These are phyloP conservation scores for Camellia sinensis DNA, from an alignment of 148 eudicot species.

Conservation along the genomic window DNA sequence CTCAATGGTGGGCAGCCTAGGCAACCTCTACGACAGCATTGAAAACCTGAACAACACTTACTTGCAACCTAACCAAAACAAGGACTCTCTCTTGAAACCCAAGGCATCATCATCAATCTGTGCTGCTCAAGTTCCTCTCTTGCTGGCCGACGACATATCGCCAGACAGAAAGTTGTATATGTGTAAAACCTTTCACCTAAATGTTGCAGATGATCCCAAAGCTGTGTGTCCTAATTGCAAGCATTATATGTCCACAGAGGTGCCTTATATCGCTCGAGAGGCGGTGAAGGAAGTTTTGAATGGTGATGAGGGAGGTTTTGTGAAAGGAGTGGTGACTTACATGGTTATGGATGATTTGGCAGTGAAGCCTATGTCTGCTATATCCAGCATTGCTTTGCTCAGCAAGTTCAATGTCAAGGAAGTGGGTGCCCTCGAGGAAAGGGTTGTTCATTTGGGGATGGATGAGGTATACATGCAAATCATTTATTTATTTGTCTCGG, in stretches of 20 bases:
- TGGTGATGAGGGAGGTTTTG: slow-evolving; percentile 8
- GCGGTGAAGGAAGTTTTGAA: not conserved
- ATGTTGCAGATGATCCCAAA: not conserved
- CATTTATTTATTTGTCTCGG: too few species aligned
- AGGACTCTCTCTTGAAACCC: not conserved
- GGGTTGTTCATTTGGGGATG: not conserved
- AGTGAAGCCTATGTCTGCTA: not conserved
- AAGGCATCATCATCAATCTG: not conserved
- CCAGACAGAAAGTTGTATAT: not conserved
- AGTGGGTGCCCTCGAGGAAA: not conserved
- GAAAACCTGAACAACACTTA: slow-evolving; percentile 4
- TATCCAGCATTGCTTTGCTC: not conserved
- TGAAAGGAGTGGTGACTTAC: slow-evolving; percentile 27
- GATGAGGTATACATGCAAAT: not conserved
- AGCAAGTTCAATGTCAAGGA: not conserved
- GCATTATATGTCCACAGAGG: not conserved
- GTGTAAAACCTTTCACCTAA: not conserved
- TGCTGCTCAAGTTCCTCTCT: not conserved
- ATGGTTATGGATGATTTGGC: slow-evolving; percentile 29
- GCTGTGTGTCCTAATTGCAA: not conserved
- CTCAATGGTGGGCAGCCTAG: not conserved
- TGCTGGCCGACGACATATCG: not conserved
- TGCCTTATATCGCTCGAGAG: not conserved
- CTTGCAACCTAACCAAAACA: slow-evolving; percentile 1
- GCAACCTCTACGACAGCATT: not conserved